These are phyloP conservation scores for Spatholobus suberectus DNA, from an alignment of 306 rosid species.

Conservation along the genomic window DNA sequence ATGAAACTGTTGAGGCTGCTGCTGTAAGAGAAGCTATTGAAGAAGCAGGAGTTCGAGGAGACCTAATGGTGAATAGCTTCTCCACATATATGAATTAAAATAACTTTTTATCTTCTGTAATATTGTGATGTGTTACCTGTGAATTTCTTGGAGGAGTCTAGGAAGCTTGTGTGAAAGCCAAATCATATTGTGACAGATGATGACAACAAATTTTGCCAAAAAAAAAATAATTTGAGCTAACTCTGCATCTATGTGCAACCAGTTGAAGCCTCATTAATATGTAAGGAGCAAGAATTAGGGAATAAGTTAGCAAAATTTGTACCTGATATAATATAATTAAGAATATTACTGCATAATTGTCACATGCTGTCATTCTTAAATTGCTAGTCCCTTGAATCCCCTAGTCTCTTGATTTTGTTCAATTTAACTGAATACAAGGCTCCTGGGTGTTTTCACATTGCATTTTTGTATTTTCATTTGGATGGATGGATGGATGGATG, in stretches of 20 bases:
- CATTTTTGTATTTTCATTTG: neutral
- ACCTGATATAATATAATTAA: neutral
- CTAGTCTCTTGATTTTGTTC: too few relatives aligned
- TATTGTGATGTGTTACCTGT: neutral
- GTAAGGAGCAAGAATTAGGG: neutral
- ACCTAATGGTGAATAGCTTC: slow-evolving; percentile 55
- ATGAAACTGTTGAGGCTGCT: slow-evolving; percentile 76
- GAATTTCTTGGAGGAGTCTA: slow-evolving; percentile 15
- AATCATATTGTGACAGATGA: too few relatives aligned
- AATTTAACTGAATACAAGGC: too few relatives aligned
- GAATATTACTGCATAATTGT: neutral
- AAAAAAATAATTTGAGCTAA: neutral
- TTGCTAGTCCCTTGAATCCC: too few relatives aligned
- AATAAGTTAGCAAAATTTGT: neutral
- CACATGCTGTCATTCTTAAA: too few relatives aligned
- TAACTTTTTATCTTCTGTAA: neutral
- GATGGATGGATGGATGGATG: neutral
- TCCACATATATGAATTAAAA: neutral
- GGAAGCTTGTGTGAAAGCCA: slow-evolving; percentile 28
- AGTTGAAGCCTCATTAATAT: slow-evolving; percentile 5
- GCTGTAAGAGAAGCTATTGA: slow-evolving; percentile 78
- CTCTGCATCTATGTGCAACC: neutral
- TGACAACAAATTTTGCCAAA: neutral
- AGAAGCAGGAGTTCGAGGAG: slow-evolving; percentile 82
- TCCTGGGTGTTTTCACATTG: too few relatives aligned